Evolutionary conservation across 345 rosid genomes (phyloP), one percentile per base, ranked within the genome.

Genomic region (Eucalyptus tenuipes): DNA sequence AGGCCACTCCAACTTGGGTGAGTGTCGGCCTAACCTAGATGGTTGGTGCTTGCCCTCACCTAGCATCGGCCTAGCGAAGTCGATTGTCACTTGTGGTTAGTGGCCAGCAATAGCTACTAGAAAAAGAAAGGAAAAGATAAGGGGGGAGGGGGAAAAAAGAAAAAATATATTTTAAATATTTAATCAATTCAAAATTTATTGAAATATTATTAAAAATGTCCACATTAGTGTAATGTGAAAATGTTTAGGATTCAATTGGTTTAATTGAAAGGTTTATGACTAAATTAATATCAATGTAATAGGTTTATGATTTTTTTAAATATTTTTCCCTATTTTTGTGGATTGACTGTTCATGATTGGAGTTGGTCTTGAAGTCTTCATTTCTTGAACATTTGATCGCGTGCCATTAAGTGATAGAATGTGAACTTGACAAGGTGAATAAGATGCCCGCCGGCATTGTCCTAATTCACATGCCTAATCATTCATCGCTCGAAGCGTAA

Each of bases 61-160:
- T 1, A 20, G 57, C 25, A 20, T 52, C 10, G 10, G 4, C 57
- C 0, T 52, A 10, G 25, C 1, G 4, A 52, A 52, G 25, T 2
- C 0, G 0, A 52, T 0, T 52, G 1, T 18, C 0, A 2, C 25
- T 25, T 0, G 2, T 52, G 57, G 25, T 1, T 52, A 18, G 10
- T 52, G 57, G 57, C 5, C 1, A 1, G 2, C 10, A 18, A 20
- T 52, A 52, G 25, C 57, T 52, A 52, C 1, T 20, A 20, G 10
- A 52, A 52, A 50, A 48, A 48, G 49, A 48, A 48, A 48, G 49
- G 49, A 48, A 48, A 48, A 48, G 49, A 48, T 0, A 12, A 2
- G 13, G 49, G 49, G 5, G 4, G 14, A 48, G 49, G 49, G 15
- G 49, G 13, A 48, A 13, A 45, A 48, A 12, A 4, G 2, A 4